Evolutionary conservation across 164 flowering plant species (phyloP).

Genomic region (Magnolia sinica): DNA sequence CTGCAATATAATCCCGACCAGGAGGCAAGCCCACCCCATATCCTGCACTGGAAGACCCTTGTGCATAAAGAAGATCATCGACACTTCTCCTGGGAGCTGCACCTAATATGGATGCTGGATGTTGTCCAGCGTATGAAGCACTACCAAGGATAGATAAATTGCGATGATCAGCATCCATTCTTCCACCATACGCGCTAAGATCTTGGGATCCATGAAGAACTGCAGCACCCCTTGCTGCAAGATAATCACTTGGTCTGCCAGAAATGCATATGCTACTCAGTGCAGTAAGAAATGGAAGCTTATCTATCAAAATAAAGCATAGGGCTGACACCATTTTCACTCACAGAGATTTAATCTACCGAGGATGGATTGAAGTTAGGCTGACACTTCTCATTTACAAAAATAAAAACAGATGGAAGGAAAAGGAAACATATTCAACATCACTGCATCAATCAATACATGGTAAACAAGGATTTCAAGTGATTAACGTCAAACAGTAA

Average conservation of each 20-base stretch:
- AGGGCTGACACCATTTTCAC: slow-evolving; percentile 14
- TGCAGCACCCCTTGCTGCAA: slow-evolving; percentile 67
- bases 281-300: slow-evolving; percentile 34
- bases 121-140: slow-evolving; percentile 59
- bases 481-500: not conserved
- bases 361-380: not conserved
- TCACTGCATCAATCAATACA: not conserved
- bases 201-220: slow-evolving; percentile 72
- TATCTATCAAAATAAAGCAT: slow-evolving; percentile 27
- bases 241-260: slow-evolving; percentile 98
- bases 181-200: slow-evolving; percentile 62
- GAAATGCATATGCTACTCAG: slow-evolving; percentile 81
- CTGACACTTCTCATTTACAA: not conserved
- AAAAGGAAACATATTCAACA: slow-evolving; percentile 2
- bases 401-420: not conserved
- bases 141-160: slow-evolving; percentile 46
- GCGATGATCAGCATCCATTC: slow-evolving; percentile 75
- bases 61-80: slow-evolving; percentile 65
- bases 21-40: slow-evolving; percentile 99
- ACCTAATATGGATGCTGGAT: slow-evolving; percentile 76
- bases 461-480: not conserved
- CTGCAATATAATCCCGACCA: slow-evolving; percentile 83
- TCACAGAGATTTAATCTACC: not conserved
- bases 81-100: slow-evolving; percentile 70
- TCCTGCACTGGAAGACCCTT: slow-evolving; percentile 67